Conservation (phyloP, 2,329 filamentous ascomycete species). For the Aspergillus persii region DNA sequence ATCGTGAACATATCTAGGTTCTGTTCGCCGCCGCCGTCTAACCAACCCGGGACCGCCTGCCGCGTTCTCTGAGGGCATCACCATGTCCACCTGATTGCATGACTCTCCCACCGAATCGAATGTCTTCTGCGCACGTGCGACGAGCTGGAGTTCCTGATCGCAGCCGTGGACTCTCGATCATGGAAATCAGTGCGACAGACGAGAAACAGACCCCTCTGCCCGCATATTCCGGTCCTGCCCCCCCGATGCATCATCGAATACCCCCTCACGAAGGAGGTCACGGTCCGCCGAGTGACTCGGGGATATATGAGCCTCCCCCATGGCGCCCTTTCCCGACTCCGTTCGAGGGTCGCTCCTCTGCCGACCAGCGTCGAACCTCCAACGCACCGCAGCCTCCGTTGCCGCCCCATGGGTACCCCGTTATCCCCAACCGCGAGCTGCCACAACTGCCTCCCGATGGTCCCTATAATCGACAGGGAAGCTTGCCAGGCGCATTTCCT, state of each 20-base stretch:
- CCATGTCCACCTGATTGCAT: constrained; percentile 24
- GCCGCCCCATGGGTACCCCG: constrained; percentile 29
- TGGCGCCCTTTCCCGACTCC: constrained; percentile 32
- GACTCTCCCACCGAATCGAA: constrained; percentile 19
- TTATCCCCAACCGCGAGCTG: constrained; percentile 33
- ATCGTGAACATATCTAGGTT: not conserved
- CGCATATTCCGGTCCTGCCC: constrained; percentile 21
- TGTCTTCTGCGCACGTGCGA: constrained; percentile 17
- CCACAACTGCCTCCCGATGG: constrained; percentile 34
- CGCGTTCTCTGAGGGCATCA: constrained; percentile 10
- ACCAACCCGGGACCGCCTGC: not conserved
- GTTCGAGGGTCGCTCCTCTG: constrained; percentile 27
- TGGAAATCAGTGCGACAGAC: constrained; percentile 27
- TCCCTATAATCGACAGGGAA: constrained; percentile 33
- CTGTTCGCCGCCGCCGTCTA: not conserved
- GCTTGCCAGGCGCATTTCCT: constrained; percentile 30
- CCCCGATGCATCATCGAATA: constrained; percentile 33
- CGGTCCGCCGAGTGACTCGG: constrained; percentile 26
- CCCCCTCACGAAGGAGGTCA: constrained; percentile 31
- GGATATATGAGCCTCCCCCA: constrained; percentile 28
- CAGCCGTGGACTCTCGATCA: constrained; percentile 20
- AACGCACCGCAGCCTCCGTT: constrained; percentile 26
- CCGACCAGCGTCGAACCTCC: constrained; percentile 31
- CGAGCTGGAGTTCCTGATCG: constrained; percentile 18
- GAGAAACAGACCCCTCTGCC: constrained; percentile 25